Base-by-base conservation (phyloP, 2,329 filamentous ascomycete species). In the Nothomitra cinnamomea region DNA sequence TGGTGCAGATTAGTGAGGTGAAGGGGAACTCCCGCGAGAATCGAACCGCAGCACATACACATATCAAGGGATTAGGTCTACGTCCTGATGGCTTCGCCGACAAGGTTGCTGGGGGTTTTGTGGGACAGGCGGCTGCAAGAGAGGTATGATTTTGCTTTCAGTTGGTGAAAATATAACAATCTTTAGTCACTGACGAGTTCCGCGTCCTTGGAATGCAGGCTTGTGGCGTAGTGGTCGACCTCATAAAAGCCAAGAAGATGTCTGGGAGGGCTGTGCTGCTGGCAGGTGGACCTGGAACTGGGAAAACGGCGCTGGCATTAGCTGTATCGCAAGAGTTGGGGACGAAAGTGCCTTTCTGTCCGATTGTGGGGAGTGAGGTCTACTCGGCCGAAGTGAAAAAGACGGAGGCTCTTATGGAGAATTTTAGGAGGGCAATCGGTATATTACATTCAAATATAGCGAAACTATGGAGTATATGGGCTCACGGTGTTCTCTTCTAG, bases 351-450 rank as follows among this genome's bases (percentile, higher is more conserved):
- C 92, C 92, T 5, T 98, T 98, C 67, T 95, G 92, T 69, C 89
- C 90, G 40, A 96, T 98, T 65, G 92, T 95, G 53, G 92, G 89
- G 61, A 95, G 89, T 73, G 92, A 98, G 70, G 85, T 98, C 63
- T 98, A 95, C 72, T 95, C 87, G 61, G 84, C 90, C 47, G 92
- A 98, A 70, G 89, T 98, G 58, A 98, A 98, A 80, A 98, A 98
- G 80, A 98, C 92, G 51, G 92, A 98, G 70, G 85, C 94, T 60
- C 73, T 98, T 66, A 96, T 96, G 92, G 92, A 98, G 76, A 96
- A 96, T 73, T 98, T 98, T 69, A 80, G 92, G 66, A 78, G 92
- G 65, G 92, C 92, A 56, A 98, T 98, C 67, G 92, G 90, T 78
- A 70, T 51, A 22, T 62, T 55, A 53, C 35, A 24, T 24, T 21